phyloP scores from a whole-genome alignment of 495 filamentous ascomycete species.

The Aspergillus kassunensis region DNA sequence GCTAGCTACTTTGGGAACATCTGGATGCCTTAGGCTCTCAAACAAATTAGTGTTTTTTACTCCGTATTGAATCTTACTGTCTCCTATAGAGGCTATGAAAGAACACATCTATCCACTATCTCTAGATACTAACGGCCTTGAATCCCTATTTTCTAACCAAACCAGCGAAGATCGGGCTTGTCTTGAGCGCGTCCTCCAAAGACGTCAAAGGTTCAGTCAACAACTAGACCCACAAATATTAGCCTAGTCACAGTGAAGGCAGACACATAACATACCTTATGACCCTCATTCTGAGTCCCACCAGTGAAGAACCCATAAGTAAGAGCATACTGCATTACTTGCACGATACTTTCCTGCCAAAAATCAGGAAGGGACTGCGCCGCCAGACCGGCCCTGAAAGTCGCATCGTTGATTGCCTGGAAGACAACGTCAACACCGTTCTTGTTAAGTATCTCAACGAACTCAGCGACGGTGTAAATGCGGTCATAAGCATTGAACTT shows the following conservation, averaged over 20 bases:
- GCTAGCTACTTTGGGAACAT: too few species aligned
- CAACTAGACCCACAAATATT: neutral
- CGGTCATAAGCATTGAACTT: neutral
- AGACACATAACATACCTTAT: neutral
- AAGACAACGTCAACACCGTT: neutral
- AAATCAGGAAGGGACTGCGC: neutral
- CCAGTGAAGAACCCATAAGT: conserved; percentile 3
- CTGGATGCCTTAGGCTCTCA: too few species aligned
- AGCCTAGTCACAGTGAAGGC: neutral
- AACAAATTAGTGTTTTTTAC: too few species aligned
- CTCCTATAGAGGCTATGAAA: too few species aligned
- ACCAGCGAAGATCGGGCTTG: neutral
- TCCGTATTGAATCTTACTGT: too few species aligned
- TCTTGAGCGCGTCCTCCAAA: conserved; percentile 1
- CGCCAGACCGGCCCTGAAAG: neutral
- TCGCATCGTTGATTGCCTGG: neutral
- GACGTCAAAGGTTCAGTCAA: neutral
- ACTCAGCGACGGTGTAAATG: neutral
- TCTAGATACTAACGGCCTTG: too few species aligned
- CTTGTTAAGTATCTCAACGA: neutral
- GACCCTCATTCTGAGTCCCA: neutral
- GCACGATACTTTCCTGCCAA: neutral
- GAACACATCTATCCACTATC: too few species aligned
- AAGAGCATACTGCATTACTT: neutral
- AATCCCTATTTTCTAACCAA: neutral